phyloP scores from a whole-genome alignment of 441 rosid genomes.

The Pelargonium australe region DNA sequence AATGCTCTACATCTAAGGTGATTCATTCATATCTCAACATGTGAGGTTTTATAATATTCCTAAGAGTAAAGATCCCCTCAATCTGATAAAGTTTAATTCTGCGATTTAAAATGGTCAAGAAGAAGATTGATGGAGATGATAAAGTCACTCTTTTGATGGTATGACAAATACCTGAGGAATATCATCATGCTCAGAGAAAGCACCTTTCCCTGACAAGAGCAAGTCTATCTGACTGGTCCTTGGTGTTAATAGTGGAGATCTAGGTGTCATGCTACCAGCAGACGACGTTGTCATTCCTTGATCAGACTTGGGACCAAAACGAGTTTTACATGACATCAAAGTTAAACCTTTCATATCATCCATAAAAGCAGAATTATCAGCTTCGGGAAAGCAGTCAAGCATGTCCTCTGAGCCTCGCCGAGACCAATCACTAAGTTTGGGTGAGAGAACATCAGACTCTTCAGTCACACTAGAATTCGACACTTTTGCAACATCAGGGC shows the following conservation, averaged over 20 bases:
- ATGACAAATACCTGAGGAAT: constrained; percentile 59
- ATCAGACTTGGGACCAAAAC: constrained; percentile 92
- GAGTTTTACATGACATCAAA: constrained; percentile 86
- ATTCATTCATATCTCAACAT: constrained; percentile 1
- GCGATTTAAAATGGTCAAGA: not conserved
- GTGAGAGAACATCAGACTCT: constrained; percentile 81
- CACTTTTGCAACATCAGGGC: constrained; percentile 83
- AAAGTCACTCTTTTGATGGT: not conserved
- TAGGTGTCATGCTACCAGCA: constrained; percentile 97
- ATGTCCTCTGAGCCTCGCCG: constrained; percentile 94
- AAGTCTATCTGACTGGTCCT: constrained; percentile 79
- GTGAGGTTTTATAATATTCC: not conserved
- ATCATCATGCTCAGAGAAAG: constrained; percentile 75
- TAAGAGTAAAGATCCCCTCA: constrained; percentile 2
- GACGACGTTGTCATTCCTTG: constrained; percentile 98
- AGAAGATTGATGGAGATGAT: constrained; percentile 2
- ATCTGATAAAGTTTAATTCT: not conserved
- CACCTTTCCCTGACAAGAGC: constrained; percentile 77
- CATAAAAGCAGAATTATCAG: constrained; percentile 64
- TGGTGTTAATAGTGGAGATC: constrained; percentile 90
- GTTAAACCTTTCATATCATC: constrained; percentile 90
- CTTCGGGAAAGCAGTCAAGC: constrained; percentile 92
- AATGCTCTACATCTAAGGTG: too few relatives aligned
- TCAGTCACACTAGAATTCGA: constrained; percentile 84
- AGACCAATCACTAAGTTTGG: constrained; percentile 94